phyloP scores from a whole-genome alignment of 2,329 filamentous ascomycete species.

The Juglanconis sp. region DNA sequence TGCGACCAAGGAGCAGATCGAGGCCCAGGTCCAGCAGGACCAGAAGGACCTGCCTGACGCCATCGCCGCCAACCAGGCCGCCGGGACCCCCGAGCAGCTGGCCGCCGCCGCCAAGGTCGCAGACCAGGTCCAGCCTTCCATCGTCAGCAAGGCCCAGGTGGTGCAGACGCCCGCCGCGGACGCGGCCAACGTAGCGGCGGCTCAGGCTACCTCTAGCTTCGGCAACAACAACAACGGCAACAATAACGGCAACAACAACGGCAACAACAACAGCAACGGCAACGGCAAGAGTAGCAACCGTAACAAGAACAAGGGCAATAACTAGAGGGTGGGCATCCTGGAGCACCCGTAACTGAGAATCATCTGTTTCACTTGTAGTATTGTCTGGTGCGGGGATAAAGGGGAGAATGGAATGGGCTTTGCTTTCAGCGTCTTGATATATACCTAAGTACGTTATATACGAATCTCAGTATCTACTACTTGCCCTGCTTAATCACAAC shows the following conservation, averaged over 20 bases:
- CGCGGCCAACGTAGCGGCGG: neutral
- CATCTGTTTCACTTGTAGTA: neutral
- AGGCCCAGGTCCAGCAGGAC: constrained; percentile 48
- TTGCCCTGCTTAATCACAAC: neutral
- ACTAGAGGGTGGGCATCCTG: neutral
- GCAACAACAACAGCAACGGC: neutral
- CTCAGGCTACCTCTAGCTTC: neutral
- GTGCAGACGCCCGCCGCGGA: constrained; percentile 12
- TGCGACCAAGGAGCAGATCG: constrained; percentile 41
- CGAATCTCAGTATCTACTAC: neutral
- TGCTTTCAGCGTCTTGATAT: neutral
- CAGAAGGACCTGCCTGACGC: constrained; percentile 46
- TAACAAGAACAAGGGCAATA: neutral
- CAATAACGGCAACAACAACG: neutral
- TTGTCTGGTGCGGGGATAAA: neutral
- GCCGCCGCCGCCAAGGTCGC: constrained; percentile 1
- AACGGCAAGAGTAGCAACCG: neutral
- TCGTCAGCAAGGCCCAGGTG: constrained; percentile 10
- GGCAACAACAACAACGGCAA: neutral
- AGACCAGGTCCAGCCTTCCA: neutral
- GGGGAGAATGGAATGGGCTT: neutral
- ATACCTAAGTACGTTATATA: neutral
- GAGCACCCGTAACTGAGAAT: neutral
- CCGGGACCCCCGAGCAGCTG: constrained; percentile 30
- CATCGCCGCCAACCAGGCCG: constrained; percentile 42